Evolutionary conservation across 768 basidiomycete species (phyloP), one percentile per base, ranked within the genome.

Genomic region (Terana coerulea): DNA sequence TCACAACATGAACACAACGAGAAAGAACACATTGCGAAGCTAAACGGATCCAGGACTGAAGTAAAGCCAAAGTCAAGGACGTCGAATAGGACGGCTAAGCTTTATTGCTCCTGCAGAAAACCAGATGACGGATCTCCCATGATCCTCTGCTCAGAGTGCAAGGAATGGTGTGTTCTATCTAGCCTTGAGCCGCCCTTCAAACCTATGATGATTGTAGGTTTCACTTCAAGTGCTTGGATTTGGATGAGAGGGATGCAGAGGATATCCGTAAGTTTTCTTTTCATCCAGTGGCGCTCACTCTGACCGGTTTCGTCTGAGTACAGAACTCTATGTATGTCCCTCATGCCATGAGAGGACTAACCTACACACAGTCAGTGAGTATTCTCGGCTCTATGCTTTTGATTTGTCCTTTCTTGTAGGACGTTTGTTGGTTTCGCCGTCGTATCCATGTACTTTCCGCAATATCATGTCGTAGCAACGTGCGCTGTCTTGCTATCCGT

Each of bases 41-140:
- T 11, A 3, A 47, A 41, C 22, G 40, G 25, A 9, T 1, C 4
- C 10, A 15, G 4, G 12, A 3, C 45, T 17, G 58, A 59, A 53
- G 35, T 44, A 22, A 63, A 60, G 51, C 31, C 47, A 33, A 56
- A 40, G 37, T 40, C 54, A n/a, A 55, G 28, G 40, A 51, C 26
- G 15, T 40, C 52, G 7, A 53, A 55, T 26, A 63, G 55, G 40
- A 52, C 26, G 40, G 53, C 57, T 19, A 65, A 69, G 55, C 56
- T 69, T 6, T 73, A 78, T 58, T 92, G 90, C 69, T 67, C 76
- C 0, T 93, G 91, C 66, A 73, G 75, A 21, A 76, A 77, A 43
- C 78, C 76, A 33, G 85, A 91, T 64, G 85, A 90, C 69, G 89
- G 86, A 28, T 76, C 84, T 5, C 88, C 89, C 11, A 91, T 91